Base-by-base conservation (phyloP, 345 rosid genomes). In the Hypericum androsaemum region DNA sequence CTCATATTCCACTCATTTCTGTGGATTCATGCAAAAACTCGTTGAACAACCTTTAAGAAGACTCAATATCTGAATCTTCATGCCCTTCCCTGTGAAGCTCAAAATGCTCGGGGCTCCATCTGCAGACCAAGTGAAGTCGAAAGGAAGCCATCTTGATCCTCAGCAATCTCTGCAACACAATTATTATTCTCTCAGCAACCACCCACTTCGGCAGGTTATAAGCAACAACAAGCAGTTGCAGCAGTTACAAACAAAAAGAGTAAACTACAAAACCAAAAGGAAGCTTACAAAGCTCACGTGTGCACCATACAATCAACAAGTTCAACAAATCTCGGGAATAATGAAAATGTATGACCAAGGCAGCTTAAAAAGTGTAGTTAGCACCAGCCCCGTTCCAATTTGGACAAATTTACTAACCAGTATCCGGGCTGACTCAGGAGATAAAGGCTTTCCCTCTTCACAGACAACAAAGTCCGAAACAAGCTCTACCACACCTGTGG, bases 141-240 rank as follows among this genome's bases (percentile, higher is more conserved):
- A 94, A 86, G 13, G 89, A 78, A 36, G 99, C 95, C 97, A 88
- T 76, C 74, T 83, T 83, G 37, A 82, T 73, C 11, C 89, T 95
- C 71, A 94, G 40, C 71, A 81, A 68, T 12, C 99, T 83, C 99
- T 94, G 89, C 80, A 76, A 22, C 32, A 22, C 32, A 22, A 46
- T 3, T 53, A 45, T 39, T 38, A 37, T 61, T 22, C 32, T 22
- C 4, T 22, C 1, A 22, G 32, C 4, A 22, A 4, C 32, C 32
- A 22, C 32, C 32, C 32, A 22, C 32, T 4, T 22, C 32, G 32
- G 32, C 32, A 22, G 32, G 32, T 22, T 22, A 22, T 22, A 22
- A 22, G 32, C 32, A 22, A 22, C 2, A 22, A 22, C 1, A 22
- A 22, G 32, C 32, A 22, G 32, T 22, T 22, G 4, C 32, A 22